These are phyloP conservation scores for Brassica juncea DNA, from an alignment of 345 rosid species.

Conservation along the genomic window DNA sequence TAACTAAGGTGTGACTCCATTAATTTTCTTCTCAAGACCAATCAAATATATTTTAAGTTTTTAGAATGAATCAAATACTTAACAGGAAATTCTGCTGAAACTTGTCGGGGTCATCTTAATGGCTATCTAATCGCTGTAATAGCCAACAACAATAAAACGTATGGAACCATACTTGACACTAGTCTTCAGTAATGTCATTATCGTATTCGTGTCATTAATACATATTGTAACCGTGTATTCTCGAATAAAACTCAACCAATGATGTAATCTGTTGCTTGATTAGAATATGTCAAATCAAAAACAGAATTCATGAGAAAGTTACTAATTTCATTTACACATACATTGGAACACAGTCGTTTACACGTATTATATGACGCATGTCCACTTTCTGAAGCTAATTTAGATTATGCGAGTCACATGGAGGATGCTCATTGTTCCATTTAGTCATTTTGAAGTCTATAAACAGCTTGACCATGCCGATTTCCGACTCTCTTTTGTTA, in stretches of 20 bases:
- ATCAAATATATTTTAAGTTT: not conserved
- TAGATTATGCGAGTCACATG: slow-evolving; percentile 17
- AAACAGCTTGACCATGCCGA: slow-evolving; percentile 14
- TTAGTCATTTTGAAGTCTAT: not conserved
- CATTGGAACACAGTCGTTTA: slow-evolving; percentile 7
- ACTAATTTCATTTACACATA: not conserved
- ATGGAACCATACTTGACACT: not conserved
- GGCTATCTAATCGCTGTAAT: not conserved
- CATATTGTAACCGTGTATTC: not conserved
- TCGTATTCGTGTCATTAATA: not conserved
- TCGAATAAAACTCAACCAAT: not conserved
- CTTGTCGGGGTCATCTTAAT: not conserved
- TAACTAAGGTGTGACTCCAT: too few relatives aligned
- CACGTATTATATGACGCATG: slow-evolving; percentile 4
- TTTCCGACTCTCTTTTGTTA: not conserved
- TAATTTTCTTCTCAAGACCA: not conserved
- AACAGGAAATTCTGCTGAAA: not conserved
- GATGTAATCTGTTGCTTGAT: not conserved
- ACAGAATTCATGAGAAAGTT: not conserved
- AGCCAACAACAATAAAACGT: not conserved
- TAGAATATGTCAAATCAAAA: not conserved
- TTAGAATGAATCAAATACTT: not conserved
- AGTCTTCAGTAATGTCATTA: not conserved
- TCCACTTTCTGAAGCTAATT: not conserved
- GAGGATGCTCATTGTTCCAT: not conserved